phyloP scores from a whole-genome alignment of 306 rosid species.

The Vachellia pachyceras region DNA sequence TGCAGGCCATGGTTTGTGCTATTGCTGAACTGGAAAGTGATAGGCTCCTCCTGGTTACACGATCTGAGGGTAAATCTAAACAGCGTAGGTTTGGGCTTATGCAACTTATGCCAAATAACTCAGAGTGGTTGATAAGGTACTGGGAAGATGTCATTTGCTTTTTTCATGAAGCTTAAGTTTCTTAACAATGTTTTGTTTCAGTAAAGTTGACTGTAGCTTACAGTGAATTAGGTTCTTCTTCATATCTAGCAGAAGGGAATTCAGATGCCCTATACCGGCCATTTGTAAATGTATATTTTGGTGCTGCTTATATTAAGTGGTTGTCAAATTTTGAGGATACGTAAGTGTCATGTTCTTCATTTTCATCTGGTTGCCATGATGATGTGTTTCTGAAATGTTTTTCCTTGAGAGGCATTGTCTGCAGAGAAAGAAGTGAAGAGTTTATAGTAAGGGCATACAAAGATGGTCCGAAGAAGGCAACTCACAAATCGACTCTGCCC shows the following conservation, averaged over 20 bases:
- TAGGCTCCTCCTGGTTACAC: constrained; percentile 68
- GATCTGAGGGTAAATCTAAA: constrained; percentile 51
- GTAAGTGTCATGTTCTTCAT: constrained; percentile 55
- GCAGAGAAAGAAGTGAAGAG: constrained; percentile 89
- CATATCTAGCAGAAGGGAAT: constrained; percentile 52
- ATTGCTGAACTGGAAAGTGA: constrained; percentile 90
- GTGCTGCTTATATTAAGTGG: constrained; percentile 86
- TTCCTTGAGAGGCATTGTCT: constrained; percentile 34
- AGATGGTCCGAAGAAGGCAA: constrained; percentile 85
- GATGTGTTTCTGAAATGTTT: constrained; percentile 25
- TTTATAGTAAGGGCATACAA: constrained; percentile 81
- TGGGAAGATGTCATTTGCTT: constrained; percentile 28
- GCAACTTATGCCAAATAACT: constrained; percentile 68
- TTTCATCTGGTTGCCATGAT: constrained; percentile 29
- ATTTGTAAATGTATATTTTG: constrained; percentile 69
- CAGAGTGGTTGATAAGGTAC: constrained; percentile 72
- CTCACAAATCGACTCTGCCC: constrained; percentile 76
- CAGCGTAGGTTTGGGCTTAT: constrained; percentile 65
- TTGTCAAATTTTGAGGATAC: constrained; percentile 59
- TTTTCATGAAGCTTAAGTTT: constrained; percentile 18
- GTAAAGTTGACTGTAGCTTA: constrained; percentile 43
- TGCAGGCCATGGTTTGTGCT: constrained; percentile 82
- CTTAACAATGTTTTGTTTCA: constrained; percentile 30
- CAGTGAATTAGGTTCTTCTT: constrained; percentile 68
- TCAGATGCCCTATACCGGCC: constrained; percentile 59